Evolutionary conservation across 2,329 filamentous ascomycete species (phyloP), one percentile per base, ranked within the genome.

Genomic region (Sclerotinia nivalis): DNA sequence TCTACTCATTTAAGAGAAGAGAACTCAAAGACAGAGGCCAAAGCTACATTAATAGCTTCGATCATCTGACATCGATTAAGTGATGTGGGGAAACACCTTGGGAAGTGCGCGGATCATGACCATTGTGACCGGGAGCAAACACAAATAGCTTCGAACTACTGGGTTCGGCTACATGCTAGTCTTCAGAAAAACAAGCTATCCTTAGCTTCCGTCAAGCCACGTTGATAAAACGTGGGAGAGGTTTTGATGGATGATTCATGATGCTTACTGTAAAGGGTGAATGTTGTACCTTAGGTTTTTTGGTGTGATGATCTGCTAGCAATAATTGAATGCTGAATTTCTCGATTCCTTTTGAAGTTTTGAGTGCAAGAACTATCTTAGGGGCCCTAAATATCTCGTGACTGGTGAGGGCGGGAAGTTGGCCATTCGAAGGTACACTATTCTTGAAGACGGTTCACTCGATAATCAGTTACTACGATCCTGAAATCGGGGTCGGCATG

Each of bases 351-450:
- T 25, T 40, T n/a, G 15, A 13, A 34, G 13, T 18, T 18, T 40
- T 25, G 22, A 10, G 22, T 4, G 25, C 18, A 2, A 20, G 20
- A 61, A 20, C 15, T 61, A 15, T 22, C 10, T 47, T 43, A 18
- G 13, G 18, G 20, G 45, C 10, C 20, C 54, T n/a, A 2, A 3
- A 37, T 20, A 31, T 37, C 31, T 34, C 31, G 54, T 37, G 31
- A 4, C 5, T 13, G 1, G 1, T n/a, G 10, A n/a, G 20, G 15
- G 15, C 2, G 6, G 20, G 5, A 37, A n/a, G 5, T 22, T 13
- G 13, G 31, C 13, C 2, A 37, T 37, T 22, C 2, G 5, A 8
- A 34, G 31, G 31, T 37, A n/a, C 10, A n/a, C 10, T 12, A 20
- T 31, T 28, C 10, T 31, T 31, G 25, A 13, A 61, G 22, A 31